Conservation (phyloP, 2,329 filamentous ascomycete species). For the Colletotrichum sp. region DNA sequence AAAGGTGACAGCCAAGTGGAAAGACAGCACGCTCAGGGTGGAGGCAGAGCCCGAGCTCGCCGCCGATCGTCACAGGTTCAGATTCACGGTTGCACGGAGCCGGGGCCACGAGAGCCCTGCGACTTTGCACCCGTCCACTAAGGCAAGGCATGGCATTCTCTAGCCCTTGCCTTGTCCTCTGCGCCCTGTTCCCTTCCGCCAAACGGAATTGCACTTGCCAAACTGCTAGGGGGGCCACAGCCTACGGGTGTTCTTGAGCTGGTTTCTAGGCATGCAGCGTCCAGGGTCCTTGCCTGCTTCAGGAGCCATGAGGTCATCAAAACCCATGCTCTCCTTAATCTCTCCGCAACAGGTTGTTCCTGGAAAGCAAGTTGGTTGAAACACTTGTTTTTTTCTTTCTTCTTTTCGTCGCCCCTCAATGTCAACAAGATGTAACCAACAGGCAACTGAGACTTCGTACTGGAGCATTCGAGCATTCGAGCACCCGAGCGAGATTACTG, state of each 20-base stretch:
- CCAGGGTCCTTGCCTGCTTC: slow-evolving; percentile 10
- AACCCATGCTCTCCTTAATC: slow-evolving; percentile 14
- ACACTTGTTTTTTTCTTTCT: not conserved
- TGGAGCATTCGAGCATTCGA: not conserved
- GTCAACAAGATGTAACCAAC: not conserved
- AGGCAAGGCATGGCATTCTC: not conserved
- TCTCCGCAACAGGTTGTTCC: slow-evolving; percentile 15
- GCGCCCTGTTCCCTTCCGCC: not conserved
- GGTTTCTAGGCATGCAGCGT: not conserved
- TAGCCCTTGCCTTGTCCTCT: not conserved
- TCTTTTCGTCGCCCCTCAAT: not conserved
- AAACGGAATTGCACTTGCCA: not conserved
- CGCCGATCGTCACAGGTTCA: slow-evolving; percentile 9
- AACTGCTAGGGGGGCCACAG: not conserved
- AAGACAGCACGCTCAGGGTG: not conserved
- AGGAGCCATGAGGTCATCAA: slow-evolving; percentile 18
- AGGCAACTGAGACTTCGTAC: not conserved
- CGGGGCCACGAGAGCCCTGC: slow-evolving; percentile 3
- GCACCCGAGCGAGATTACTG: not conserved
- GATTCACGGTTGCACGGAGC: slow-evolving; percentile 15
- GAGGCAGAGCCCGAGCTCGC: slow-evolving; percentile 4
- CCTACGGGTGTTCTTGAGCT: not conserved
- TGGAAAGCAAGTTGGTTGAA: not conserved
- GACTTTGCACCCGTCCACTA: not conserved
- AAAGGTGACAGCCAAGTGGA: not conserved